A percentile compares a stretch with the other conserved stretches of the same genome.
Conservation (phyloP, 768 basidiomycete genomes). For the Leucosporidium creatinivorum region DNA sequence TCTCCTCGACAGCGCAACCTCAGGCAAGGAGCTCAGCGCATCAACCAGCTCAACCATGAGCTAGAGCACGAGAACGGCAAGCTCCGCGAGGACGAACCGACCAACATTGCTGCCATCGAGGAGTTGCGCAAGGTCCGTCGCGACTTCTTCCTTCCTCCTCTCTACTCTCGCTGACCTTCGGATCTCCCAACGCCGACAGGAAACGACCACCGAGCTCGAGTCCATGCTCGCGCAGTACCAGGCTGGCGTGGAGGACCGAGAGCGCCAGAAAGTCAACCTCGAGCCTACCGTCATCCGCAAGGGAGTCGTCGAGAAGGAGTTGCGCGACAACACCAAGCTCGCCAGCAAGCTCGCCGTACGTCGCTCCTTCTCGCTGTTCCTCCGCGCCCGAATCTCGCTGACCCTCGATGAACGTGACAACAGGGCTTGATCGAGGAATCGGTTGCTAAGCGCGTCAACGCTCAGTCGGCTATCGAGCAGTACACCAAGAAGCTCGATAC, state of each 20-base stretch:
- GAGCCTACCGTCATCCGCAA: slow-evolving; percentile 48
- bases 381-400: background rate
- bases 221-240: slow-evolving; percentile 9
- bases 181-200: slow-evolving; percentile 6
- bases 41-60: slow-evolving; percentile 1
- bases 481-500: slow-evolving; percentile 3
- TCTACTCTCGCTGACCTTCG: background rate
- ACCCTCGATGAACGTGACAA: background rate
- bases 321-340: background rate
- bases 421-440: background rate
- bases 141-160: background rate
- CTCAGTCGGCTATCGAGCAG: background rate
- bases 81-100: slow-evolving; percentile 27
- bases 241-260: slow-evolving; percentile 7
- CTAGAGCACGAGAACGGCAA: slow-evolving; percentile 11
- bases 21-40: background rate
- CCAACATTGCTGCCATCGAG: slow-evolving; percentile 23
- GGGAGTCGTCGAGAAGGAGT: slow-evolving; percentile 44
- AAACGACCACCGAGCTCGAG: slow-evolving; percentile 10
- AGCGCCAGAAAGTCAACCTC: slow-evolving; percentile 24
- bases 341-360: background rate
- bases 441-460: background rate
- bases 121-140: slow-evolving; percentile 14
- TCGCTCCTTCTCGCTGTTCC: background rate
- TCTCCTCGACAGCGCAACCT: too few relatives aligned